A percentile compares a stretch with the other conserved stretches of the same genome.
phyloP scores from a whole-genome alignment of 345 rosid species.

The Eucalyptus erythrocorys region DNA sequence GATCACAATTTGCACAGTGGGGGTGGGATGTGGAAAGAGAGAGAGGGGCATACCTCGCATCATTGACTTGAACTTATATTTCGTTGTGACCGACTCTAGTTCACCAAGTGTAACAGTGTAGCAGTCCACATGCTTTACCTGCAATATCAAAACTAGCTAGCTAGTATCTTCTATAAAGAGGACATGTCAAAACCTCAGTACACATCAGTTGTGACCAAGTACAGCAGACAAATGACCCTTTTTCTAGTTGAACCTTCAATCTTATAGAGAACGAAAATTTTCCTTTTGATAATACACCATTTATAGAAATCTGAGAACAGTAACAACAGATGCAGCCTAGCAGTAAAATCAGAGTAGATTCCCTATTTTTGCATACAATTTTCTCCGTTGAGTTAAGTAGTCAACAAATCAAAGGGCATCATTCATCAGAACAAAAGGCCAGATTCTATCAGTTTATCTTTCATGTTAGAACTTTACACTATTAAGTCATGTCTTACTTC shows the following conservation, averaged over 20 bases:
- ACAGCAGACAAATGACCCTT: not conserved
- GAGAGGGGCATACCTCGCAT: conserved; percentile 60
- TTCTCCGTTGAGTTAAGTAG: not conserved
- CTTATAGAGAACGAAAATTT: not conserved
- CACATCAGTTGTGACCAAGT: not conserved
- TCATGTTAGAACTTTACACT: not conserved
- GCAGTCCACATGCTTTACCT: conserved; percentile 90
- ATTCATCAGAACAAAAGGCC: not conserved
- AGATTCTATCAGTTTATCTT: not conserved
- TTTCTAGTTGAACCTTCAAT: not conserved
- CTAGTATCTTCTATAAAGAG: not conserved
- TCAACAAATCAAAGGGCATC: not conserved
- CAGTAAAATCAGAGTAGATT: not conserved
- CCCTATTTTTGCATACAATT: not conserved
- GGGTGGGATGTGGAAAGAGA: not conserved
- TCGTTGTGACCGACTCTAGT: conserved; percentile 72
- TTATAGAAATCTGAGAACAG: not conserved
- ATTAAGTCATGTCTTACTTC: not conserved
- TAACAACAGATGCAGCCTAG: not conserved
- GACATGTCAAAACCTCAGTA: not conserved
- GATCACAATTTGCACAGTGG: not conserved
- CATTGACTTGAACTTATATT: conserved; percentile 77
- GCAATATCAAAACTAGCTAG: not conserved
- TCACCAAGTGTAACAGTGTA: conserved; percentile 59
- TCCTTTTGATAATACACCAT: not conserved